A percentile compares a stretch with the other conserved stretches of the same genome.
phyloP scores from a whole-genome alignment of 495 filamentous ascomycete species.

The Symbiotaphrina buchneri region DNA sequence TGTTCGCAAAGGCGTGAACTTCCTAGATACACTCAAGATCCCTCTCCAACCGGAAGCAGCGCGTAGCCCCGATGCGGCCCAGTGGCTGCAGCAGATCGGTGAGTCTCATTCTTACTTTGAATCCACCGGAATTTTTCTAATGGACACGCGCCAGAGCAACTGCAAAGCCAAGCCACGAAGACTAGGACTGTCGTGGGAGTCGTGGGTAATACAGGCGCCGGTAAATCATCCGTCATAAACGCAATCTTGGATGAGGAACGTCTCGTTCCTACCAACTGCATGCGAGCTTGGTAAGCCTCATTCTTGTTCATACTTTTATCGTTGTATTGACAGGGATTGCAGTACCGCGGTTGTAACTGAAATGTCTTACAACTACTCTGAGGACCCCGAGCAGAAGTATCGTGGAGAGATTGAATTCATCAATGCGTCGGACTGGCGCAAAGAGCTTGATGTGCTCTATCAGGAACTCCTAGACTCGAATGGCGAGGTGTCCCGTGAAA shows the following conservation, averaged over 20 bases:
- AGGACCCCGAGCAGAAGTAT: constrained; percentile 21
- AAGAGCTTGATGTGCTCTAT: constrained; percentile 26
- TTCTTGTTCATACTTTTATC: background rate
- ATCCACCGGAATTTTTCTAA: too few species aligned
- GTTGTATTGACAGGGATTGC: background rate
- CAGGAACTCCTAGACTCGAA: constrained; percentile 26
- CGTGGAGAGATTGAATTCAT: constrained; percentile 45
- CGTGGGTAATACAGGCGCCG: constrained; percentile 13
- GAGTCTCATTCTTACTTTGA: background rate
- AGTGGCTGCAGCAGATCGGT: constrained; percentile 21
- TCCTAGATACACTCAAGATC: constrained; percentile 13
- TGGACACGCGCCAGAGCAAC: too few species aligned
- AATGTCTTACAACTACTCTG: constrained; percentile 32
- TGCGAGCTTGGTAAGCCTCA: constrained; percentile 24
- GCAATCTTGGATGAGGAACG: constrained; percentile 15
- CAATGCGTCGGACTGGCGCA: constrained; percentile 26
- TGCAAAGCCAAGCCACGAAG: constrained; percentile 14
- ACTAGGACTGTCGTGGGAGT: constrained; percentile 12
- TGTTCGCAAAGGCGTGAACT: constrained; percentile 13
- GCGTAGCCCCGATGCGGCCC: constrained; percentile 9
- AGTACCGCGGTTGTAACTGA: constrained; percentile 42
- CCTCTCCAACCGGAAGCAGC: constrained; percentile 6
- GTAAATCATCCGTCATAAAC: constrained; percentile 12
- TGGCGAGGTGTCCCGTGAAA: constrained; percentile 20
- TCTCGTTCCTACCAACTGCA: constrained; percentile 29